Percentiles rank a stretch among this genome's conserved stretches.
These are phyloP conservation scores for Monascus purpureus DNA, from an alignment of 495 filamentous ascomycete species.

Conservation along the genomic window DNA sequence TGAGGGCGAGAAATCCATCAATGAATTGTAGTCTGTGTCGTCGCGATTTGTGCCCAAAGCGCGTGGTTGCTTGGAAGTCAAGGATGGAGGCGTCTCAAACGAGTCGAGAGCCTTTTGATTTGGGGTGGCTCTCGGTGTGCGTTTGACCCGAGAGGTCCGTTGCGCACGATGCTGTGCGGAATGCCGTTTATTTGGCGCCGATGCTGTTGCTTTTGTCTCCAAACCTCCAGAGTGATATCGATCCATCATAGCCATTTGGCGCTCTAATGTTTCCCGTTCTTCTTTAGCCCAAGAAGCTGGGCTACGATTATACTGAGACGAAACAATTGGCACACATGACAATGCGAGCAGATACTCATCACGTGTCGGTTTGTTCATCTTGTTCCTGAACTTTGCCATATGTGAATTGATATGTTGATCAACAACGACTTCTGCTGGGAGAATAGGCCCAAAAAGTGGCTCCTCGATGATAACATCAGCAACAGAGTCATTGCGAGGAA, in stretches of 20 bases:
- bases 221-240: constrained; percentile 16
- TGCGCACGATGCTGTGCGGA: constrained; percentile 16
- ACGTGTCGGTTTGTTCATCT: constrained; percentile 45
- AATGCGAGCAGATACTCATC: constrained; percentile 59
- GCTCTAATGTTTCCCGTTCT: constrained; percentile 46
- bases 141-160: constrained; percentile 27
- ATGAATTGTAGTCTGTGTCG: constrained; percentile 71
- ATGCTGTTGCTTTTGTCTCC: constrained; percentile 28
- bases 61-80: constrained; percentile 25
- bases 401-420: constrained; percentile 55
- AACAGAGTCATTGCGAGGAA: constrained; percentile 33
- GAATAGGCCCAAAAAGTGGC: constrained; percentile 40
- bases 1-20: constrained; percentile 69
- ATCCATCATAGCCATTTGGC: constrained; percentile 32
- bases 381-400: constrained; percentile 39
- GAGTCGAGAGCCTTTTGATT: constrained; percentile 31
- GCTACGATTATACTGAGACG: constrained; percentile 42
- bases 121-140: constrained; percentile 32
- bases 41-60: constrained; percentile 51
- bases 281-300: constrained; percentile 46
- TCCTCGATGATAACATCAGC: constrained; percentile 33
- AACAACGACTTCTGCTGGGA: constrained; percentile 39
- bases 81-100: constrained; percentile 24
- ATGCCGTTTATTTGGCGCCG: constrained; percentile 28
- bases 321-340: constrained; percentile 50